Conservation (phyloP, 768 basidiomycete species). For the Phylloporus sp. region DNA sequence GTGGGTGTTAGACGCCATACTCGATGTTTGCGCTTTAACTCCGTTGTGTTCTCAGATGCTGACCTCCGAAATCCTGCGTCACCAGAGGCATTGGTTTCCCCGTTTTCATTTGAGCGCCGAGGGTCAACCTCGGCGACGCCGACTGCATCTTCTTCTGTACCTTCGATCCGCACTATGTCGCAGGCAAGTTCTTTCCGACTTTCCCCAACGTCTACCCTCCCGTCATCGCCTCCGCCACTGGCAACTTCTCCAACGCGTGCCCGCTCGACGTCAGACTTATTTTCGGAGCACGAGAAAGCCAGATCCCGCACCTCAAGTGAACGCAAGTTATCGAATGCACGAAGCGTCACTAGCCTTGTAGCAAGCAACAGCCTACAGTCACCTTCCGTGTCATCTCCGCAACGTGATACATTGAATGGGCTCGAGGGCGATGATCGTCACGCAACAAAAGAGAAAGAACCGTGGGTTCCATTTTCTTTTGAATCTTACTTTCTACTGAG, state of each 20-base stretch:
- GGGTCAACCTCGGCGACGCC: conserved; percentile 50
- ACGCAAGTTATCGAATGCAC: conserved; percentile 29
- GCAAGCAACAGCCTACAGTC: conserved; percentile 21
- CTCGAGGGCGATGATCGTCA: conserved; percentile 25
- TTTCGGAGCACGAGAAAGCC: conserved; percentile 41
- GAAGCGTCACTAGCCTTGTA: conserved; percentile 25
- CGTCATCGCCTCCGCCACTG: conserved; percentile 35
- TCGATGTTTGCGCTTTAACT: conserved; percentile 8
- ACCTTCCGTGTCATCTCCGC: conserved; percentile 9
- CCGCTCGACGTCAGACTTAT: conserved; percentile 53
- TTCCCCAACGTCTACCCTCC: conserved; percentile 33
- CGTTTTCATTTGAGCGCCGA: conserved; percentile 52
- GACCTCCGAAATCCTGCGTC: conserved; percentile 72
- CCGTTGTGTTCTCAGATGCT: conserved; percentile 27
- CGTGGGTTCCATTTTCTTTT: conserved; percentile 37
- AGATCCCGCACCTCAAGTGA: conserved; percentile 24
- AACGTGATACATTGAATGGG: conserved; percentile 14
- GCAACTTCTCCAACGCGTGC: conserved; percentile 50
- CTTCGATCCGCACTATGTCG: conserved; percentile 31
- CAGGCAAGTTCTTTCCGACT: conserved; percentile 29
- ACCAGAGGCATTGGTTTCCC: conserved; percentile 51
- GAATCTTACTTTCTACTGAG: conserved; percentile 10
- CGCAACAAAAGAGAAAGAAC: conserved; percentile 43
- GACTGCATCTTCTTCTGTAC: conserved; percentile 41
- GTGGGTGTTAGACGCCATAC: conserved; percentile 21